Evolutionary conservation across 257 asterid species (phyloP).

Genomic region (Hygrophila difformis): DNA sequence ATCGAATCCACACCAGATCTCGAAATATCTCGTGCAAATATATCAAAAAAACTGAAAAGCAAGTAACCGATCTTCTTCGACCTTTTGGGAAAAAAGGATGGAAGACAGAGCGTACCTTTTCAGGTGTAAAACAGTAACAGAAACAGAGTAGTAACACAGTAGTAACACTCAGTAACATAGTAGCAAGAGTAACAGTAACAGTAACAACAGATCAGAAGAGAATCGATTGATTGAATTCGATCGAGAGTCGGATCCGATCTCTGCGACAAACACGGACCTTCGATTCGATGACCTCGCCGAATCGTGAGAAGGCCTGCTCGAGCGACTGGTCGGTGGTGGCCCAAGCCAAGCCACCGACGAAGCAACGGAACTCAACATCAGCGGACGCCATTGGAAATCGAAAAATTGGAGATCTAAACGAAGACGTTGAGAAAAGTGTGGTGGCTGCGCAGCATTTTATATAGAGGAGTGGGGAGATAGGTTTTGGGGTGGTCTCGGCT

Average conservation of each 20-base stretch:
- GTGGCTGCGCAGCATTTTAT: no score
- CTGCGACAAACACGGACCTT: slow-evolving; percentile 68
- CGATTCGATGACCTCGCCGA: slow-evolving; percentile 56
- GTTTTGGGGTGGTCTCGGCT: no score
- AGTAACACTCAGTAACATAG: slow-evolving; percentile 25
- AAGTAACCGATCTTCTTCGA: slow-evolving; percentile 56
- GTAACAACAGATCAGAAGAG: slow-evolving; percentile 26
- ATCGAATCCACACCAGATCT: slow-evolving; percentile 16
- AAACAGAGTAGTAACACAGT: slow-evolving; percentile 34
- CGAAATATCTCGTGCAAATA: neutral
- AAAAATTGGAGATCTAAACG: no score
- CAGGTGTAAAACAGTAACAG: slow-evolving; percentile 18
- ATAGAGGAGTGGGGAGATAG: no score
- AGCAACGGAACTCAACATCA: slow-evolving; percentile 48
- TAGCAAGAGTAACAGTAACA: slow-evolving; percentile 25
- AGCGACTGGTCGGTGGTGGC: slow-evolving; percentile 31
- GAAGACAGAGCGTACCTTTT: slow-evolving; percentile 14
- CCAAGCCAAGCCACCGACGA: slow-evolving; percentile 53
- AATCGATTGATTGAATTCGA: no score
- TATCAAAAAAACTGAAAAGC: slow-evolving; percentile 24
- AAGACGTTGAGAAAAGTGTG: no score
- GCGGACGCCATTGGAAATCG: slow-evolving; percentile 20
- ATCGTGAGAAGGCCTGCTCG: slow-evolving; percentile 23
- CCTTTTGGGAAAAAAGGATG: slow-evolving; percentile 17
- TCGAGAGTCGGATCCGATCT: slow-evolving; percentile 46